Conservation (phyloP, 768 basidiomycete species). For the Kondoa malvinella region DNA sequence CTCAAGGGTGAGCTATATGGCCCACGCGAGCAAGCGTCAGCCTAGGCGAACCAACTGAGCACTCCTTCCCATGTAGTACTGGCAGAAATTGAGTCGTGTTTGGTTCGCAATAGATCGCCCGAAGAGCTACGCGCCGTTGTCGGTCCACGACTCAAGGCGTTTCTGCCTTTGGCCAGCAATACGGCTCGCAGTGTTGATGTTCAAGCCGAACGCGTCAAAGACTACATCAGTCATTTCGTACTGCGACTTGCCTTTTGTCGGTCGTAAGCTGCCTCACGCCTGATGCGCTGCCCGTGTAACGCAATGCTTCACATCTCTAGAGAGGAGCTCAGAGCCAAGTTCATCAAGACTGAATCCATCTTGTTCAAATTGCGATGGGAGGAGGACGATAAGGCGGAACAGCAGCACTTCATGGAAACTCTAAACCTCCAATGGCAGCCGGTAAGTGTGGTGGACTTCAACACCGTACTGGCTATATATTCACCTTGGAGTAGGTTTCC, state of each 20-base stretch:
- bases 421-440: constrained; percentile 34
- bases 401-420: constrained; percentile 41
- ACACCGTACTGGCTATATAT: not conserved
- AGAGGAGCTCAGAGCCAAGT: constrained; percentile 73
- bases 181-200: constrained; percentile 37
- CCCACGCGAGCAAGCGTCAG: not conserved
- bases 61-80: constrained; percentile 39
- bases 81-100: constrained; percentile 77
- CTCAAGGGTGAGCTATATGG: constrained; percentile 45
- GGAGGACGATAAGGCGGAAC: constrained; percentile 41
- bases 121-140: constrained; percentile 58
- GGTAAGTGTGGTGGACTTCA: constrained; percentile 17
- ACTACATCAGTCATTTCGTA: constrained; percentile 85
- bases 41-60: constrained; percentile 19
- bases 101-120: constrained; percentile 62
- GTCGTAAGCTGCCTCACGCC: constrained; percentile 47
- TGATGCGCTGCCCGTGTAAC: not conserved
- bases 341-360: constrained; percentile 71
- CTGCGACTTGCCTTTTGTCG: constrained; percentile 86
- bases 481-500: constrained; percentile 39
- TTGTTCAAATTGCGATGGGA: constrained; percentile 73
- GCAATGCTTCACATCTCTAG: constrained; percentile 34
- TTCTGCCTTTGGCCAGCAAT: constrained; percentile 54
- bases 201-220: constrained; percentile 54
- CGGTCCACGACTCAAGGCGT: constrained; percentile 48